phyloP scores from a whole-genome alignment of 2,329 filamentous ascomycete genomes.

The Onygena corvina region DNA sequence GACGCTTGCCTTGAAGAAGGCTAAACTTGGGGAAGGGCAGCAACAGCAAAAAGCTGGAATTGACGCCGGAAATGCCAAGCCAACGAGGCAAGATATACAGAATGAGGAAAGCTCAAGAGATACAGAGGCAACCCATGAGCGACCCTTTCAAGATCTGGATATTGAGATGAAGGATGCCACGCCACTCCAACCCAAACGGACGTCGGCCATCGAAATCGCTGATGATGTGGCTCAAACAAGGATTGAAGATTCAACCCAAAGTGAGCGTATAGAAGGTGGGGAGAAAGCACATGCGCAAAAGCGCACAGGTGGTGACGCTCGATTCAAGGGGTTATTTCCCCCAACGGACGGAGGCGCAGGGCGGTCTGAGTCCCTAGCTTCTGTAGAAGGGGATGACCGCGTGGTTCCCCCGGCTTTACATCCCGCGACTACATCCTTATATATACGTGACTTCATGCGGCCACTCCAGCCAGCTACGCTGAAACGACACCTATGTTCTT shows the following conservation, averaged over 20 bases:
- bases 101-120: not conserved
- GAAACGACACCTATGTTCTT: constrained; percentile 53
- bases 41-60: constrained; percentile 17
- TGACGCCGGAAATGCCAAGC: not conserved
- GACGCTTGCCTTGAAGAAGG: constrained; percentile 45
- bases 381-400: constrained; percentile 28
- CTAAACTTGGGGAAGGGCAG: constrained; percentile 32
- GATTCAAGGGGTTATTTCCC: constrained; percentile 40
- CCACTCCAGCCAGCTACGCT: constrained; percentile 61
- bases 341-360: constrained; percentile 19
- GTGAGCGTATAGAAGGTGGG: constrained; percentile 16
- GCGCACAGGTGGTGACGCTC: constrained; percentile 30
- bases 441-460: constrained; percentile 83
- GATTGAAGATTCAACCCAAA: constrained; percentile 9
- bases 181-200: not conserved
- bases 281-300: constrained; percentile 21
- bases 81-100: not conserved
- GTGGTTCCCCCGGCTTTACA: constrained; percentile 50
- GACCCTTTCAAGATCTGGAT: not conserved
- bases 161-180: constrained; percentile 7
- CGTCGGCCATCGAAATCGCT: not conserved
- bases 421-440: constrained; percentile 62
- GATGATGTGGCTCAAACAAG: constrained; percentile 8
- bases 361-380: constrained; percentile 20
- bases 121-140: not conserved